Evolutionary conservation across 257 asterid genomes (phyloP).

Genomic region (Anisodus acutangulus): DNA sequence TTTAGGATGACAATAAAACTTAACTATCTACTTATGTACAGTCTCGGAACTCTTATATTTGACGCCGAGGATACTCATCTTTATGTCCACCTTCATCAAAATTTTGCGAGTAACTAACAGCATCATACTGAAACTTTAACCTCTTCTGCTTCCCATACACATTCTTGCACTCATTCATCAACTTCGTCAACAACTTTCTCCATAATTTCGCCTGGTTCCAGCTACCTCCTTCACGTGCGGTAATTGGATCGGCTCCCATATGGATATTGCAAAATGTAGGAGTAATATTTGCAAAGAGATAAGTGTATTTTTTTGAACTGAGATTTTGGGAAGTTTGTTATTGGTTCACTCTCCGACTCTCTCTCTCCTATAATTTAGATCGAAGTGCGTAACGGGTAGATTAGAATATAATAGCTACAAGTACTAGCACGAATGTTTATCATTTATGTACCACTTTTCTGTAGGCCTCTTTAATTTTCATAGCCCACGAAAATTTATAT

Average conservation of each 20-base stretch:
- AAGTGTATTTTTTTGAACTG: neutral
- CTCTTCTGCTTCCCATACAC: slow-evolving; percentile 44
- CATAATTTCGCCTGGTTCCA: slow-evolving; percentile 42
- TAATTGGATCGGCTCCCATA: slow-evolving; percentile 51
- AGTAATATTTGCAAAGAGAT: neutral
- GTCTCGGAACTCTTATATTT: slow-evolving; percentile 39
- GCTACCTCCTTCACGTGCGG: slow-evolving; percentile 35
- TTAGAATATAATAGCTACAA: neutral
- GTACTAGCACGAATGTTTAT: neutral
- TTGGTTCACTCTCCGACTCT: neutral
- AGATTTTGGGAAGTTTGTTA: neutral
- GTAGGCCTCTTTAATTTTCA: neutral
- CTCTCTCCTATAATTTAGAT: neutral
- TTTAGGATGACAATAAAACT: neutral
- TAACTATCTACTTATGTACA: slow-evolving; percentile 22
- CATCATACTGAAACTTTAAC: slow-evolving; percentile 68
- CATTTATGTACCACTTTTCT: neutral
- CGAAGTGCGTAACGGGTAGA: neutral
- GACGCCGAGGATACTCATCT: slow-evolving; percentile 46
- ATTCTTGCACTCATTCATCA: slow-evolving; percentile 67
- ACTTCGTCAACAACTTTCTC: slow-evolving; percentile 56
- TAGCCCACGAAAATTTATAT: neutral
- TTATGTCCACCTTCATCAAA: slow-evolving; percentile 72
- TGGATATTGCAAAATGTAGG: neutral
- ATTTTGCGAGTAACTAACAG: slow-evolving; percentile 68